These are phyloP conservation scores for Buddleja alternifolia DNA, from an alignment of 257 asterid species.

Conservation along the genomic window DNA sequence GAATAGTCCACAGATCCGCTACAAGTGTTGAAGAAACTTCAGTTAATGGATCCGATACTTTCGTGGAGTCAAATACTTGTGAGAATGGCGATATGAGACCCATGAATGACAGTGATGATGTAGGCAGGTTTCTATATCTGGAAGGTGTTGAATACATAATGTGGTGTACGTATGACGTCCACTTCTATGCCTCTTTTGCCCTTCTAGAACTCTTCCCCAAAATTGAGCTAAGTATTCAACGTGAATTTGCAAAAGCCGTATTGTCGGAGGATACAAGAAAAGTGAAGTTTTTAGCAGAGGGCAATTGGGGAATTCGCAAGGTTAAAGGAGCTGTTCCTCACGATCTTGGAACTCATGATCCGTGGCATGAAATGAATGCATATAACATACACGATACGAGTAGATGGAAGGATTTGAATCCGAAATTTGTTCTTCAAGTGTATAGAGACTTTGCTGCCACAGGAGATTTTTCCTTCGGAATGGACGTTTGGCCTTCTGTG, in stretches of 20 bases:
- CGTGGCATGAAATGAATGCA: slow-evolving; percentile 99
- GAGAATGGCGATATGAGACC: slow-evolving; percentile 31
- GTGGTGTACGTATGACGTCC: slow-evolving; percentile 99
- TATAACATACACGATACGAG: slow-evolving; percentile 97
- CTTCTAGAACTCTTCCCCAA: slow-evolving; percentile 92
- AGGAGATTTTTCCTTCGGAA: slow-evolving; percentile 77
- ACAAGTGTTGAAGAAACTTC: slow-evolving; percentile 30
- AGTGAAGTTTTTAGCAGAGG: slow-evolving; percentile 86
- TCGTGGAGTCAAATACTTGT: slow-evolving; percentile 21
- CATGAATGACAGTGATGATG: slow-evolving; percentile 59
- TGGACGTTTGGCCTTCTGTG: slow-evolving; percentile 94
- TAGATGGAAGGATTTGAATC: slow-evolving; percentile 92
- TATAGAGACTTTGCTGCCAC: slow-evolving; percentile 95
- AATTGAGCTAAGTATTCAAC: slow-evolving; percentile 94
- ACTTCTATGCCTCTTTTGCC: slow-evolving; percentile 97
- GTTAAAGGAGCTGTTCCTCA: slow-evolving; percentile 96
- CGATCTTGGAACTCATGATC: slow-evolving; percentile 97
- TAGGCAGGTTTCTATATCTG: slow-evolving; percentile 85
- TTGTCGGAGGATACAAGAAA: slow-evolving; percentile 74
- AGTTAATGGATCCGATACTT: slow-evolving; percentile 35
- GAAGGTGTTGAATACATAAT: slow-evolving; percentile 97
- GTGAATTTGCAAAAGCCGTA: slow-evolving; percentile 92
- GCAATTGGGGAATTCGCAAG: slow-evolving; percentile 89
- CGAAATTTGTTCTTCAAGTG: slow-evolving; percentile 93
- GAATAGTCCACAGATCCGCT: slow-evolving; percentile 37